Conservation (phyloP, 2,329 filamentous ascomycete genomes). For the Grosmannia huntii region DNA sequence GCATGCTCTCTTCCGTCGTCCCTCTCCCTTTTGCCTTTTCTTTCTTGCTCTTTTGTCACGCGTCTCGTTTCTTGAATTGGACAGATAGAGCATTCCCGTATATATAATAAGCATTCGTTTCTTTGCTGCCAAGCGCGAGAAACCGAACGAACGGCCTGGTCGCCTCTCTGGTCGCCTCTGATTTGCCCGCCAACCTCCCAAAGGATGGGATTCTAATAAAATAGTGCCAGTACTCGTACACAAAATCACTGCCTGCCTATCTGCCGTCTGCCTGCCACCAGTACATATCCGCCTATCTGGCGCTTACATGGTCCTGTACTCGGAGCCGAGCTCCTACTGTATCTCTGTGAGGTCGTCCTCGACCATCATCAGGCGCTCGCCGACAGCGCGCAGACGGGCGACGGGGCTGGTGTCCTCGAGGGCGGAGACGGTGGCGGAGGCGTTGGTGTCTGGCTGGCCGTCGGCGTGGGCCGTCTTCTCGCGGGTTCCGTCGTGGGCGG, state of each 20-base stretch:
- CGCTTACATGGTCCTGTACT: too few species aligned
- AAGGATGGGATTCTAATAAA: too few species aligned
- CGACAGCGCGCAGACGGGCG: constrained; percentile 12
- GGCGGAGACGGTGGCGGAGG: constrained; percentile 13
- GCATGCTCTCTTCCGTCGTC: too few species aligned
- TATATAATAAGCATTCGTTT: constrained; percentile 2
- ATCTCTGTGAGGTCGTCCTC: constrained; percentile 13
- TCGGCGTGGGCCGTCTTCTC: constrained; percentile 10
- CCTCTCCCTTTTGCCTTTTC: background rate
- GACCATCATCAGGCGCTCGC: constrained; percentile 9
- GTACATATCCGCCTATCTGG: too few species aligned
- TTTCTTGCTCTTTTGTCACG: background rate
- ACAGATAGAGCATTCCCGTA: constrained; percentile 1
- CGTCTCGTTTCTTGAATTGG: background rate
- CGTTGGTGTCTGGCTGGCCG: constrained; percentile 4
- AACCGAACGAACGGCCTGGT: too few species aligned
- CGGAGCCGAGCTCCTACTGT: constrained; percentile 6
- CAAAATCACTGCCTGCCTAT: too few species aligned
- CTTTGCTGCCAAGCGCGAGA: background rate
- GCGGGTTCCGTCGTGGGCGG: constrained; percentile 15
- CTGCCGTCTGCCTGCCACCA: too few species aligned
- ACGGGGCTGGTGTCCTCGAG: constrained; percentile 9
- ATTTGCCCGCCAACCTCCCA: too few species aligned
- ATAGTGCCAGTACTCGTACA: too few species aligned
- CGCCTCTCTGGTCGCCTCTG: too few species aligned